Evolutionary conservation across 2,329 filamentous ascomycete species (phyloP).

Genomic region (Colletotrichum magnum): DNA sequence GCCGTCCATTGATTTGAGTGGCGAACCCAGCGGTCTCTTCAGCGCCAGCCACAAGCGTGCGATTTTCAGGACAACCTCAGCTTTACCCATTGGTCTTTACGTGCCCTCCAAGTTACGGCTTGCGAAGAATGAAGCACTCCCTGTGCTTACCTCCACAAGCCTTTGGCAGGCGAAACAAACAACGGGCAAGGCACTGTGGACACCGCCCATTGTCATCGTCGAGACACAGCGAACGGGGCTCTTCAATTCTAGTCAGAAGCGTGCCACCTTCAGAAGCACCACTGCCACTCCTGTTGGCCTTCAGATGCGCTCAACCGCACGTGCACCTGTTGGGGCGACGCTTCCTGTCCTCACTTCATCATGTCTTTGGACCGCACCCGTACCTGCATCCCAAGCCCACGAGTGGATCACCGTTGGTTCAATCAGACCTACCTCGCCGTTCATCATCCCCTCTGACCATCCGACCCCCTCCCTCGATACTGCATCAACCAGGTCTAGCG

Average conservation of each 20-base stretch:
- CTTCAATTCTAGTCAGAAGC: constrained; percentile 42
- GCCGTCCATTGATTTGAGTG: not conserved
- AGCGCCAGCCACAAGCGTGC: constrained; percentile 41
- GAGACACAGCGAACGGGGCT: constrained; percentile 29
- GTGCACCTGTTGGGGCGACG: constrained; percentile 45
- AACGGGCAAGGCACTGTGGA: not conserved
- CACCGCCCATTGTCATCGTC: not conserved
- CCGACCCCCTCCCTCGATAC: constrained; percentile 34
- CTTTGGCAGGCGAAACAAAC: constrained; percentile 49
- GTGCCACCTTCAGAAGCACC: constrained; percentile 42
- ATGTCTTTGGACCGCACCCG: constrained; percentile 50
- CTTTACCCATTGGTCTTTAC: constrained; percentile 51
- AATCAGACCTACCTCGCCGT: constrained; percentile 9
- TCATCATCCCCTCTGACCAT: constrained; percentile 18
- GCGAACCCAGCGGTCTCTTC: constrained; percentile 42
- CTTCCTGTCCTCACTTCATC: constrained; percentile 50
- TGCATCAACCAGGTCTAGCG: constrained; percentile 27
- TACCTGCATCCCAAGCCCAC: constrained; percentile 13
- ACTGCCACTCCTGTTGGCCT: constrained; percentile 40
- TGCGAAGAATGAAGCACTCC: constrained; percentile 19
- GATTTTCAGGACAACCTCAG: constrained; percentile 49
- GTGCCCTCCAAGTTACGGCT: constrained; percentile 51
- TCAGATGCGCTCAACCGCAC: constrained; percentile 35
- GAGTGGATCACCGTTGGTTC: constrained; percentile 43
- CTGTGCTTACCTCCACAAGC: constrained; percentile 46